phyloP scores from a whole-genome alignment of 2,329 filamentous ascomycete species.

The Colletotrichum abscissum region DNA sequence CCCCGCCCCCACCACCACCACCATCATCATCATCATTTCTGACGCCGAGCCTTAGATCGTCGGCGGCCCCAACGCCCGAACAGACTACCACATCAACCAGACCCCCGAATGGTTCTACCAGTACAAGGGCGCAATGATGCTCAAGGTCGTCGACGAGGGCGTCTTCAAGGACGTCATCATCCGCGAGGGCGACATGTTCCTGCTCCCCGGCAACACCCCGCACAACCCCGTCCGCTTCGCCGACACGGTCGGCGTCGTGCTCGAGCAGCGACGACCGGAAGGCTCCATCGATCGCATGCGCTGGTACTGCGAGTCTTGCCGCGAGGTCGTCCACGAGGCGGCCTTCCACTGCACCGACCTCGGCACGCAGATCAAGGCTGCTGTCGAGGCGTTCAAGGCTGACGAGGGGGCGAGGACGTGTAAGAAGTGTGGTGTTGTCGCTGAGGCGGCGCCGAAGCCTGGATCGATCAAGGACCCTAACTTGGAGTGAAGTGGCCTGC shows the following conservation, averaged over 20 bases:
- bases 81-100: constrained; percentile 98
- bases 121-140: constrained; percentile 90
- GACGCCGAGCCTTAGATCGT: constrained; percentile 71
- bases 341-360: constrained; percentile 90
- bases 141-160: constrained; percentile 85
- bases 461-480: constrained; percentile 72
- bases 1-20: no score
- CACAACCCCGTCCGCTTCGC: constrained; percentile 96
- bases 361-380: constrained; percentile 93
- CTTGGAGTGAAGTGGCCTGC: constrained; percentile 45
- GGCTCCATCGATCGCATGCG: constrained; percentile 81
- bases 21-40: no score
- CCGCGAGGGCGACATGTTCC: constrained; percentile 91
- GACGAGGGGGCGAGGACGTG: constrained; percentile 78
- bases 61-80: constrained; percentile 93
- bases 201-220: constrained; percentile 92
- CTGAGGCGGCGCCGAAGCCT: constrained; percentile 74
- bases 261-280: constrained; percentile 84
- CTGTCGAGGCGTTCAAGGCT: constrained; percentile 83
- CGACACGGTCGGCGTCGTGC: constrained; percentile 91
- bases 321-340: constrained; percentile 83
- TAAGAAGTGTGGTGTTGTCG: constrained; percentile 78
- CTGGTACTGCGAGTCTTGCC: constrained; percentile 87
- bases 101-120: constrained; percentile 99
- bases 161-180: constrained; percentile 88